phyloP scores from a whole-genome alignment of 2,329 filamentous ascomycete genomes.

The Venturia oleaginea region DNA sequence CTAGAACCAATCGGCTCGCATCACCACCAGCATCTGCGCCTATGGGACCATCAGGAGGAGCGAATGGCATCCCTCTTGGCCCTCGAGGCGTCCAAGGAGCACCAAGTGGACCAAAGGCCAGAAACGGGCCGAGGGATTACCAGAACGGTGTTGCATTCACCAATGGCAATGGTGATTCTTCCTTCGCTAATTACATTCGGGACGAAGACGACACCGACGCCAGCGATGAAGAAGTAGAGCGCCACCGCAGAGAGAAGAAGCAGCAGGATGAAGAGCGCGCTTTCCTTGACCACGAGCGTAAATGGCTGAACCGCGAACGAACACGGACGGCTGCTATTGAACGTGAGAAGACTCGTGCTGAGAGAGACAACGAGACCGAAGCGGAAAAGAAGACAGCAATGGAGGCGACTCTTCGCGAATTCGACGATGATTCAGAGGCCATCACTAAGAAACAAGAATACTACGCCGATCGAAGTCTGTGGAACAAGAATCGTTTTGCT shows the following conservation, averaged over 20 bases:
- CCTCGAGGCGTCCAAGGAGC: slow-evolving; percentile 65
- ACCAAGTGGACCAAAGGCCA: slow-evolving; percentile 62
- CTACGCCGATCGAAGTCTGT: slow-evolving; percentile 76
- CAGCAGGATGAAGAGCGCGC: slow-evolving; percentile 68
- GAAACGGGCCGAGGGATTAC: slow-evolving; percentile 58
- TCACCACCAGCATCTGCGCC: slow-evolving; percentile 58
- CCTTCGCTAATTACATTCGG: slow-evolving; percentile 25
- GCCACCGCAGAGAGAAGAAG: slow-evolving; percentile 60
- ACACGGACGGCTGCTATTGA: slow-evolving; percentile 76
- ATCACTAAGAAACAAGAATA: slow-evolving; percentile 66
- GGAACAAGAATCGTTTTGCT: slow-evolving; percentile 69
- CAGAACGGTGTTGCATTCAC: slow-evolving; percentile 76
- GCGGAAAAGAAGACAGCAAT: slow-evolving; percentile 56
- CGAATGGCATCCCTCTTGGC: slow-evolving; percentile 70
- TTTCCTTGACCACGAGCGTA: slow-evolving; percentile 76
- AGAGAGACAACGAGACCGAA: slow-evolving; percentile 63
- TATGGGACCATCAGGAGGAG: slow-evolving; percentile 50
- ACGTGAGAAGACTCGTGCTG: slow-evolving; percentile 73
- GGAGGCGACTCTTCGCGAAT: slow-evolving; percentile 59
- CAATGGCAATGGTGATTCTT: slow-evolving; percentile 46
- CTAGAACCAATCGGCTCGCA: slow-evolving; percentile 37
- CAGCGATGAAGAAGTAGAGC: slow-evolving; percentile 77
- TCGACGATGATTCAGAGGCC: slow-evolving; percentile 82
- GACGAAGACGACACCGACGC: slow-evolving; percentile 78
- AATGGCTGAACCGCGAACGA: slow-evolving; percentile 84